Evolutionary conservation across 306 rosid genomes (phyloP), one percentile per base, ranked within the genome.

Genomic region (Lathyrus oleraceus): DNA sequence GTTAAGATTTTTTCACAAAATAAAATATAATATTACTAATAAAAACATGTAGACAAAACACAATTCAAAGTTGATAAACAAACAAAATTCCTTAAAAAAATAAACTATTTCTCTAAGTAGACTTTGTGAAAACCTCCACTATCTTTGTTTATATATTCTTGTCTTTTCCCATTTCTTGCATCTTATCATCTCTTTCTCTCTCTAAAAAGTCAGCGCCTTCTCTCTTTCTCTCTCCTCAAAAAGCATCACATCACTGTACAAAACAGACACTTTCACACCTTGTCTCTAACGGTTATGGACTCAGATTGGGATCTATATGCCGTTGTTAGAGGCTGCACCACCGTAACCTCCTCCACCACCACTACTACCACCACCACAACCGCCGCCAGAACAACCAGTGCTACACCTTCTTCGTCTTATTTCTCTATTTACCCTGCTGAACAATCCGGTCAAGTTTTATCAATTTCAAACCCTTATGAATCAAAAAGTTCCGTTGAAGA

Each of bases 241-340:
- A 15, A 1, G 2, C 44, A 28, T 40, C 32, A 61, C 44, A 28
- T 40, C 32, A 61, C n/a, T 27, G 53, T 1, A 10, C 71, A 69
- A 28, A 12, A 42, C 79, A 73, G 52, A 60, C 69, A 52, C 67
- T 61, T 61, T 20, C 86, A 70, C 76, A 71, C 16, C 8, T 40
- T 74, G 83, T 78, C 81, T 45, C 64, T 25, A 62, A 2, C 39
- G 15, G 49, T 71, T 48, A 78, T 82, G 86, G 99, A 87, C 3
- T 84, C 57, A 53, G 96, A 94, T 82, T 94, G 99, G 99, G 99
- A 89, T 85, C 99, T 94, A 12, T 81, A 87, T 53, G 97, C 97
- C 7, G 91, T 94, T 11, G 97, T 94, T 60, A 81, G 95, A 87
- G 92, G 95, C 70, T 94, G 86, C 83, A 25, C 84, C 78, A 15